Percentiles rank a stretch among this genome's conserved stretches.
These are phyloP conservation scores for Ganoderma leucocontextum DNA, from an alignment of 1,284 basidiomycete species.

Conservation along the genomic window DNA sequence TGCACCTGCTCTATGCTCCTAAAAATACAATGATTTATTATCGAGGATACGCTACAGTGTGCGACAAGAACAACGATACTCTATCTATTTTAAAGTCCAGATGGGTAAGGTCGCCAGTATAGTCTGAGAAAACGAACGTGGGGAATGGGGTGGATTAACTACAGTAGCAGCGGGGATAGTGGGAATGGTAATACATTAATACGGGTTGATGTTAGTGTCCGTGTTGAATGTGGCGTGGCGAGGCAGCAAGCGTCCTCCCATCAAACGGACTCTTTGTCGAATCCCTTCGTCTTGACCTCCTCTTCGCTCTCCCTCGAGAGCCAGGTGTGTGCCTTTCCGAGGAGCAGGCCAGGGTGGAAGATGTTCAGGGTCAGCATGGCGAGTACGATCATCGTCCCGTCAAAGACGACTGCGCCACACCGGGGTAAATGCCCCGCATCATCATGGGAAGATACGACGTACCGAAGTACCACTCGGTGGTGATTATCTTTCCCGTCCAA, in stretches of 20 bases:
- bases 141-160: neutral
- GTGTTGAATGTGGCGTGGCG: neutral
- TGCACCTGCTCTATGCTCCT: constrained; percentile 13
- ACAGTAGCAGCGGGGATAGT: neutral
- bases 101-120: neutral
- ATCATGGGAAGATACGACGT: neutral
- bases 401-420: constrained; percentile 55
- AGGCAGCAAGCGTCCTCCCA: neutral
- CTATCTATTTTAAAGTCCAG: neutral
- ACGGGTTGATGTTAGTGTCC: too few species aligned
- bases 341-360: constrained; percentile 52
- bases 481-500: constrained; percentile 57
- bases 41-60: neutral
- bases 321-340: constrained; percentile 18
- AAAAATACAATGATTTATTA: constrained; percentile 1
- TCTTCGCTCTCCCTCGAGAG: neutral
- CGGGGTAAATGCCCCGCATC: neutral
- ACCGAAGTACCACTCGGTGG: constrained; percentile 61
- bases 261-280: neutral
- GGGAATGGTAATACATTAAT: too few species aligned
- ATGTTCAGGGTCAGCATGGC: constrained; percentile 61
- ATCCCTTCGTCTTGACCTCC: neutral
- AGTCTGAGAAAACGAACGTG: neutral
- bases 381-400: constrained; percentile 62
- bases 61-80: neutral